Evolutionary conservation across 345 rosid species (phyloP).

Genomic region (Nephelium lappaceum): DNA sequence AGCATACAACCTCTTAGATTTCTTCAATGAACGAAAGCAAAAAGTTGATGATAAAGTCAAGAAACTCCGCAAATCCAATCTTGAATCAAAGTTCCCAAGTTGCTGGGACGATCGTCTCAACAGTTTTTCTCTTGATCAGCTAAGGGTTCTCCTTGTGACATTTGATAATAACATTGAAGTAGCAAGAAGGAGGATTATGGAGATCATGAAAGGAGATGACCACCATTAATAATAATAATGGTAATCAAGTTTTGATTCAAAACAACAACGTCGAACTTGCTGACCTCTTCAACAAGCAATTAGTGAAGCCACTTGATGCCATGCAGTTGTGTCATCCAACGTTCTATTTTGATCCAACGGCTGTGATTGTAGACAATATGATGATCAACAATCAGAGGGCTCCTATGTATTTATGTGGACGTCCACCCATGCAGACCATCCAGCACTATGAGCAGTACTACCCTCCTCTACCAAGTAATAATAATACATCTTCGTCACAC

Average conservation of each 20-base stretch:
- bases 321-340: neutral
- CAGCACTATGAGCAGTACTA: neutral
- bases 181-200: neutral
- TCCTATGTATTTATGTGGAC: neutral
- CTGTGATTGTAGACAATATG: neutral
- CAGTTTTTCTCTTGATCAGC: neutral
- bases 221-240: neutral
- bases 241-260: neutral
- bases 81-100: slow-evolving; percentile 3
- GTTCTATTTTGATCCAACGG: neutral
- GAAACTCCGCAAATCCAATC: slow-evolving; percentile 10
- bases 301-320: neutral
- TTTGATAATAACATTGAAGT: slow-evolving; percentile 5
- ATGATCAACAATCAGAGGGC: neutral
- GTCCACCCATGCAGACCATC: slow-evolving; percentile 1
- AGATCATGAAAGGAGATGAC: neutral
- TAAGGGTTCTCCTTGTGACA: neutral
- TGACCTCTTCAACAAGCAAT: neutral
- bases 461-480: neutral
- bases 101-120: slow-evolving; percentile 6
- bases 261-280: neutral
- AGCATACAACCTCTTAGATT: slow-evolving; percentile 22
- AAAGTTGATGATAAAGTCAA: slow-evolving; percentile 1
- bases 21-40: neutral
- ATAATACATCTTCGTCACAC: neutral